Base-by-base conservation (phyloP, 2,329 filamentous ascomycete genomes). In the Verticillium albo-atrum region DNA sequence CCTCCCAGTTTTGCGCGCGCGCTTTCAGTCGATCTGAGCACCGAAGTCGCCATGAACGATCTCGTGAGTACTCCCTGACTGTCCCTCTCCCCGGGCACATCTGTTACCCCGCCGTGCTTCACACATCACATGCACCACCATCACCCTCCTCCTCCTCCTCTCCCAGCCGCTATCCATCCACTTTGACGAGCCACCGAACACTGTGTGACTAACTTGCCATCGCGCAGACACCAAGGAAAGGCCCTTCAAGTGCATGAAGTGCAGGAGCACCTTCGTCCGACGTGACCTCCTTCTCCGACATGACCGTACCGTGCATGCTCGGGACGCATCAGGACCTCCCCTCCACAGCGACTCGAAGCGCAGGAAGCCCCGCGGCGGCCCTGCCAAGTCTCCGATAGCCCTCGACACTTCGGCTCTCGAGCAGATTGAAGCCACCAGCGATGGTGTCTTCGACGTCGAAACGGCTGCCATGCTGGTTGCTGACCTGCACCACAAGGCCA, bases 181-280 rank as follows among this genome's bases (percentile, higher is more conserved):
- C 26, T 30, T 60, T 52, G 53, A 57, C 42, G 30, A 17, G 10
- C 28, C 57, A 64, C 54, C n/a, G 55, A 59, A 60, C 37, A 26
- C 20, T 17, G 25, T n/a, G 23, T 37, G 9, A 47, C 54, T 56
- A n/a, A 56, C 54, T 57, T 12, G n/a, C 14, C 42, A 9, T 23
- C n/a, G 10, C 42, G 10, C 76, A 98, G 94, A 98, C 77, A 99
- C 95, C 65, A 99, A 99, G 79, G 95, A 98, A 78, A 89, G 95
- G 64, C 95, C 95, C 37, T 99, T 99, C 84, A 98, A 98, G 76
- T 99, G 95, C 78, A 84, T 92, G 81, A 99, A 99, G 80, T 99
- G 95, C 77, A 86, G 93, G 72, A 97, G 93, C 82, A 99, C 95
- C 63, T 99, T 99, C 74, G 95, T 99, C 69, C 91, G 95, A 74